Percentiles rank a stretch among this genome's conserved stretches.
Conservation (phyloP, 257 asterid genomes). For the Fraxinus quadrangulata region DNA sequence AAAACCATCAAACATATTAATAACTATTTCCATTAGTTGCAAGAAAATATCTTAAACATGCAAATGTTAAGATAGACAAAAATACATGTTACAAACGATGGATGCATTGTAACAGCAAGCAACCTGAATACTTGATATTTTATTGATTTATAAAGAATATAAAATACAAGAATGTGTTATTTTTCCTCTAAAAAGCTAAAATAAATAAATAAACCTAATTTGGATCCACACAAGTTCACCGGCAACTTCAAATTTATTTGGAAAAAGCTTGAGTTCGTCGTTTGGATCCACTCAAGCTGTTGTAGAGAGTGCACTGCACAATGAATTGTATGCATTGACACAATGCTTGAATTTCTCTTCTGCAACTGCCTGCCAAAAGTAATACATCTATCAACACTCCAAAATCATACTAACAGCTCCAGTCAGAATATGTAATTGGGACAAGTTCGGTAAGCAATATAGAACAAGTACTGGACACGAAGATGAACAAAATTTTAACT, state of each 20-base stretch:
- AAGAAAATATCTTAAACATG: too few relatives aligned
- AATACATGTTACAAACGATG: too few relatives aligned
- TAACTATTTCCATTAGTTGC: too few relatives aligned
- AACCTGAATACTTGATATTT: too few relatives aligned
- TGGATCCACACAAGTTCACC: background rate
- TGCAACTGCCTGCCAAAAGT: slow-evolving; percentile 57
- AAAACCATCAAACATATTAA: too few relatives aligned
- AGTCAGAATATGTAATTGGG: background rate
- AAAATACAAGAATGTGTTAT: background rate
- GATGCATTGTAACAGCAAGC: too few relatives aligned
- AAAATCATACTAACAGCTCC: background rate
- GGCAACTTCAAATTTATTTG: background rate
- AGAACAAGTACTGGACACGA: background rate
- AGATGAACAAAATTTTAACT: too few relatives aligned
- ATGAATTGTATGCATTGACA: slow-evolving; percentile 71
- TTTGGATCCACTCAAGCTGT: slow-evolving; percentile 20
- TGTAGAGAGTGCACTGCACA: slow-evolving; percentile 55
- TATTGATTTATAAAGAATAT: background rate
- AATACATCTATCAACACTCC: background rate
- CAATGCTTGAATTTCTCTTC: slow-evolving; percentile 81
- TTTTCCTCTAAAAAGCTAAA: background rate
- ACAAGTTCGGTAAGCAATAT: background rate
- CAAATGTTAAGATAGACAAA: too few relatives aligned
- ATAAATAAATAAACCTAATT: background rate
- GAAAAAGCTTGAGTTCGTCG: background rate